Conservation (phyloP, 2,329 filamentous ascomycete species). For the Calonectria fujianensis region DNA sequence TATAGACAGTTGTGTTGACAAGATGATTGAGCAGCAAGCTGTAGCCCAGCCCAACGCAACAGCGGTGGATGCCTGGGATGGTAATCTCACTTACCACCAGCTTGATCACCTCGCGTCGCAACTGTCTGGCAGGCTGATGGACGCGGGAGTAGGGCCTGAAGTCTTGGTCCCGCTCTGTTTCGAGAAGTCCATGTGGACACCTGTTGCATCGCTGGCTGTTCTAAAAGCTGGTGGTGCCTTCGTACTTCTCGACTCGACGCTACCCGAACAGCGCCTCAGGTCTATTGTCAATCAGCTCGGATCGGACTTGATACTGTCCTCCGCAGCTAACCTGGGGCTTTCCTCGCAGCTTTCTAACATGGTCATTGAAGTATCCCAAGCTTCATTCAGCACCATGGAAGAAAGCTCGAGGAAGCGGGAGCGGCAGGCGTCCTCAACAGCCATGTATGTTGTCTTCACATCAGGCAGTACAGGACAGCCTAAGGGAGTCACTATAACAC, state of each 20-base stretch:
- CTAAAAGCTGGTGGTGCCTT: conserved; percentile 2
- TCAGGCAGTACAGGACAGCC: conserved; percentile 54
- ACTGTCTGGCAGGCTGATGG: not conserved
- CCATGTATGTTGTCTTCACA: conserved; percentile 50
- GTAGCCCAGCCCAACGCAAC: not conserved
- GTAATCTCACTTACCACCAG: not conserved
- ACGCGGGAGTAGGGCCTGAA: not conserved
- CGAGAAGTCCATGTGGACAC: conserved; percentile 2
- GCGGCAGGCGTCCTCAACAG: not conserved
- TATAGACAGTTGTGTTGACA: conserved; percentile 46
- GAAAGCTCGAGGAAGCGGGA: not conserved
- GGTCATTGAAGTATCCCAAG: not conserved
- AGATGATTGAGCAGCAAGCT: conserved; percentile 35
- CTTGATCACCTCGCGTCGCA: not conserved
- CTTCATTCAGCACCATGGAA: not conserved
- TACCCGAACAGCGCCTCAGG: not conserved
- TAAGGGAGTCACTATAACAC: conserved; percentile 50
- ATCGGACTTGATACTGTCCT: not conserved
- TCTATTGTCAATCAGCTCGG: not conserved
- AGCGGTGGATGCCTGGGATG: conserved; percentile 14
- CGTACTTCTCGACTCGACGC: not conserved
- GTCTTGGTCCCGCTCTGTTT: not conserved
- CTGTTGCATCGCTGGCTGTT: not conserved
- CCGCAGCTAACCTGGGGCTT: not conserved
- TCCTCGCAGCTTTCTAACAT: not conserved